Percentiles rank a stretch among this genome's conserved stretches.
These are phyloP conservation scores for Plantago elongata DNA, from an alignment of 257 asterid species.

Conservation along the genomic window DNA sequence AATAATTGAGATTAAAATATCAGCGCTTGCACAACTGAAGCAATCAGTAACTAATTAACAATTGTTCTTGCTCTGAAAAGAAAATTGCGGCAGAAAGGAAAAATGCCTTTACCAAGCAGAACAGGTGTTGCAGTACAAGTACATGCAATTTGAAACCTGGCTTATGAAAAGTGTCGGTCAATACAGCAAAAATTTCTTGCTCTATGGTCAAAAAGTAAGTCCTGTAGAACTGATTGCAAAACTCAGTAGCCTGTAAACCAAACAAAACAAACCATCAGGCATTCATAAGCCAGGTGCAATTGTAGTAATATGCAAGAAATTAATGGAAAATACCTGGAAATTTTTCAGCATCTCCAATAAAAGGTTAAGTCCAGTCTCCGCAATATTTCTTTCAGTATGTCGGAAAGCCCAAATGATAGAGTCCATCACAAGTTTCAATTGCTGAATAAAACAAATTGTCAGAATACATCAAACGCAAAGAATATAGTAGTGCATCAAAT, in stretches of 20 bases:
- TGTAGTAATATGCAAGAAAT: too few species aligned
- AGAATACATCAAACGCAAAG: conserved; percentile 14
- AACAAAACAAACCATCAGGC: conserved; percentile 24
- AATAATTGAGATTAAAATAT: neutral
- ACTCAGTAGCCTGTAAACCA: conserved; percentile 66
- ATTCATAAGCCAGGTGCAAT: neutral
- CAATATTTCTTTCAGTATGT: conserved; percentile 95
- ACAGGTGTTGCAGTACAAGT: conserved; percentile 72
- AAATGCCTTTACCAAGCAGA: conserved; percentile 60
- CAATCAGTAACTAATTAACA: too few species aligned
- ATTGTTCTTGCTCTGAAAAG: too few species aligned
- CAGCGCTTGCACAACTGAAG: too few species aligned
- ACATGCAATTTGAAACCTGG: conserved; percentile 98
- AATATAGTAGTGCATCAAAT: neutral
- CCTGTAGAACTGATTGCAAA: conserved; percentile 80
- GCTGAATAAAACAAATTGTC: conserved; percentile 42
- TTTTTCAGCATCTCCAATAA: conserved; percentile 85
- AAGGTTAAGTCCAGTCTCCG: conserved; percentile 96
- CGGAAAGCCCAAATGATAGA: conserved; percentile 99
- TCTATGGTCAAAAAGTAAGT: conserved; percentile 77
- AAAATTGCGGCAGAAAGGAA: neutral
- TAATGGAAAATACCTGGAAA: conserved; percentile 58
- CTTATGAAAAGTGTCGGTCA: conserved; percentile 90
- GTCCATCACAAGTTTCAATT: conserved; percentile 94
- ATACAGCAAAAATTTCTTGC: conserved; percentile 92